Evolutionary conservation across 2,329 filamentous ascomycete species (phyloP).

Genomic region (Blastomyces gilchristii): DNA sequence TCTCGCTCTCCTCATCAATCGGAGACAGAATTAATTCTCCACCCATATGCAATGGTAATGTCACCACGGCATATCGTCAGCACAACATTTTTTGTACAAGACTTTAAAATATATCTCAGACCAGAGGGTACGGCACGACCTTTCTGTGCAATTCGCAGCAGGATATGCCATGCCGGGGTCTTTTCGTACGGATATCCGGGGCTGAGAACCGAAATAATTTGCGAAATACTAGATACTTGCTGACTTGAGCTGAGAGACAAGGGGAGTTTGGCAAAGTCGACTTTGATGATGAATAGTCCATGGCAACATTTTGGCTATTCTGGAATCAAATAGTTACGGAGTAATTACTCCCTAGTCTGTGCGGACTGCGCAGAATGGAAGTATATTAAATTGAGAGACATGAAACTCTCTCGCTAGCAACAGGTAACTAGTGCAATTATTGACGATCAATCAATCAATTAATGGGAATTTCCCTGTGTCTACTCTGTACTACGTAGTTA

Average conservation of each 20-base stretch:
- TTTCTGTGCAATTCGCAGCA: background rate
- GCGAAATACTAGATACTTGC: background rate
- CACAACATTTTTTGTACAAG: background rate
- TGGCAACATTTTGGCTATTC: background rate
- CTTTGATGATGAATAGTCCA: background rate
- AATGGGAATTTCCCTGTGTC: background rate
- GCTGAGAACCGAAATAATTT: background rate
- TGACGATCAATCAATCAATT: background rate
- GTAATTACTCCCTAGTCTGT: background rate
- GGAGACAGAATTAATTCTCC: background rate
- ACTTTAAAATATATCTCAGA: background rate
- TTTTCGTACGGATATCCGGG: background rate
- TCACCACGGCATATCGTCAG: background rate
- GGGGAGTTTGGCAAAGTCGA: background rate
- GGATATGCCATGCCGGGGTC: background rate
- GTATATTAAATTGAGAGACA: background rate
- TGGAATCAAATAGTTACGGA: background rate
- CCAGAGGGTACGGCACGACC: background rate
- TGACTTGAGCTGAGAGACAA: background rate
- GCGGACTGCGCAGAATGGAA: background rate
- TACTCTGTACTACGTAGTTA: no score
- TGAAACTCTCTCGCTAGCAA: background rate
- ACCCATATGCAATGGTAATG: background rate
- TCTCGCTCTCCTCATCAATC: background rate
- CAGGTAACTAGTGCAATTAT: no score